Base-by-base conservation (phyloP, 2,329 filamentous ascomycete genomes). In the Neoscytalidium dimidiatum region DNA sequence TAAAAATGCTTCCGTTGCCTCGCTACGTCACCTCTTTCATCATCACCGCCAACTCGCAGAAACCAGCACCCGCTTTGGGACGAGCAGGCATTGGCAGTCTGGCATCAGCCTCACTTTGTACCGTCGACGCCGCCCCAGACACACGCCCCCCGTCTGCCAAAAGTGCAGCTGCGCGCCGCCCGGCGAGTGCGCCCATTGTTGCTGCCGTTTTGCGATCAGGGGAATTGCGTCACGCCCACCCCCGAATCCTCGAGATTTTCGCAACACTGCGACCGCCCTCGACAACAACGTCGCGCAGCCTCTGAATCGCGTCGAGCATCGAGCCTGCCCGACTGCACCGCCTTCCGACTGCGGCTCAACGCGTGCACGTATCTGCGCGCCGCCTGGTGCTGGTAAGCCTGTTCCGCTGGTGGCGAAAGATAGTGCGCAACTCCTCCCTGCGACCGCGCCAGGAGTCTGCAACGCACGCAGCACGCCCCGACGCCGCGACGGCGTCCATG, bases 1-100 rank as follows among this genome's bases (percentile, higher is more conserved):
- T 64, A 64, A 64, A 64, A 64, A 64, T 64, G 61, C 61, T 53
- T 64, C 51, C 61, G 61, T 53, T 64, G 61, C 61, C 61, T 64
- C 56, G 56, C 61, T 64, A 64, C 61, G 61, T 64, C 61, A 64
- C 61, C 61, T 53, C 49, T 64, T 53, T 53, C 61, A 64, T 64
- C 61, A 64, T 64, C 61, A 64, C 38, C 61, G 61, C 61, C 61
- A 64, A 64, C 61, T 64, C 61, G 61, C 61, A 53, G 61, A 43
- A 64, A 53, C 49, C 61, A 53, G 44, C 48, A 33, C 61, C 61
- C 61, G 61, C 61, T 53, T 64, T 64, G 49, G 61, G 61, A 64
- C 61, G 49, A 64, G 51, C 61, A 56, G 61, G 61, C 61, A 64
- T 64, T 64, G 61, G 61, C 61, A 64, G 48, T 64, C 17, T 64